Base-by-base conservation (phyloP, 2,329 filamentous ascomycete genomes). In the Beauveria sp. region DNA sequence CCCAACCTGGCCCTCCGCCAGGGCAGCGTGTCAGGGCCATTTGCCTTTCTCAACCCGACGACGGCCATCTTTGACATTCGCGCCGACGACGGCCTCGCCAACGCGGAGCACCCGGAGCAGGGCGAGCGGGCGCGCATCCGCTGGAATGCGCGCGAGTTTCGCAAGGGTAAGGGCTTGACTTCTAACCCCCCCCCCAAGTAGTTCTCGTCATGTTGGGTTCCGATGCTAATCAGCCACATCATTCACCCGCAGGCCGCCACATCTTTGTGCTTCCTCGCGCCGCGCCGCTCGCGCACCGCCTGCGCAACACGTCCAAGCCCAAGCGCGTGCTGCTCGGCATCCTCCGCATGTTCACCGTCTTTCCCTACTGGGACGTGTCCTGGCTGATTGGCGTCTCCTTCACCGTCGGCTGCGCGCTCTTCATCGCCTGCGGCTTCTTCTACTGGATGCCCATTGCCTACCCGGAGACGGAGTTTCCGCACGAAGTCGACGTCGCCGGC, bases 371-470 rank as follows among this genome's bases (percentile, higher is more conserved):
- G 67, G 67, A 68, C 50, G 62, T 68, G 22, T 67, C 66, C 2
- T 67, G 64, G 56, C 51, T 64, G 16, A 62, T 66, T n/a, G 63
- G 64, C 50, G 62, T 68, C 28, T 60, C 60, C 34, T 68, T 67
- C 24, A 65, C 67, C 16, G 31, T 65, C 18, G 67, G 67, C 31
- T 67, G 65, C 59, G n/a, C 62, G 18, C 60, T 67, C 40, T 68
- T 66, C 48, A 62, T 67, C 43, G 59, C 46, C 40, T 63, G 61
- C 52, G 67, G 67, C 18, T 48, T 86, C 70, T 88, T 89, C 68
- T 80, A 80, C 18, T 88, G 80, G 76, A 74, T 88, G 3, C 87
- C 87, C 1, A 72, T 86, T 2, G 75, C 75, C n/a, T 70, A 72
- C 18, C 84, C 85, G 0, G 71, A 66, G 0, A 79, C 78, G 0